Percentiles rank a stretch among this genome's conserved stretches.
These are phyloP conservation scores for Microcyclospora tardicrescens DNA, from an alignment of 2,329 filamentous ascomycete species.

Conservation along the genomic window DNA sequence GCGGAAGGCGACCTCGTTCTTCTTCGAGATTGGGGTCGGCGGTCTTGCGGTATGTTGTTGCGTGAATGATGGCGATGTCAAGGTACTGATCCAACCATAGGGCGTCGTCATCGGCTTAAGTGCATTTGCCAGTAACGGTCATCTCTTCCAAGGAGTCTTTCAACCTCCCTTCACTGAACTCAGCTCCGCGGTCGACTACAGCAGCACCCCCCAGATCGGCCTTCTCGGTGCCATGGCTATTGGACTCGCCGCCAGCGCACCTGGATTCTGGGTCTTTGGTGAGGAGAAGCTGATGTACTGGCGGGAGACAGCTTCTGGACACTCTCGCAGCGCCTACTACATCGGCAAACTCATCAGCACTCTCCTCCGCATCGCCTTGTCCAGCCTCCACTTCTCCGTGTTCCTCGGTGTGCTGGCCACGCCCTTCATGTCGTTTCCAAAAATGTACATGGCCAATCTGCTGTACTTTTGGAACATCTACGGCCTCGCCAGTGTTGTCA, in stretches of 20 bases:
- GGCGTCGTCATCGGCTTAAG: constrained; percentile 44
- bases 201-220: constrained; percentile 39
- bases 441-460: constrained; percentile 39
- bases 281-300: constrained; percentile 43
- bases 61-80: no score
- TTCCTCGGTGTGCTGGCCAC: constrained; percentile 37
- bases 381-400: constrained; percentile 43
- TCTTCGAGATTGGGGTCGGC: constrained; percentile 42
- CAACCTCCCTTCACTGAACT: constrained; percentile 38
- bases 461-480: constrained; percentile 48
- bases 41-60: constrained; percentile 26
- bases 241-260: constrained; percentile 41
- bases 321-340: constrained; percentile 45
- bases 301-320: constrained; percentile 44
- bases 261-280: constrained; percentile 45
- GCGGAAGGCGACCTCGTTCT: constrained; percentile 38
- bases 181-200: constrained; percentile 39
- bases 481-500: constrained; percentile 40
- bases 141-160: constrained; percentile 42
- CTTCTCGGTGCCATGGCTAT: constrained; percentile 43
- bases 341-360: constrained; percentile 42
- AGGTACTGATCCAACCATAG: no score
- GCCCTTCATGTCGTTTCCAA: constrained; percentile 38
- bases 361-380: constrained; percentile 38
- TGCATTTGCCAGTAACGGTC: constrained; percentile 36